Base-by-base conservation (phyloP, 164 flowering plant species). In the Stephania japonica region DNA sequence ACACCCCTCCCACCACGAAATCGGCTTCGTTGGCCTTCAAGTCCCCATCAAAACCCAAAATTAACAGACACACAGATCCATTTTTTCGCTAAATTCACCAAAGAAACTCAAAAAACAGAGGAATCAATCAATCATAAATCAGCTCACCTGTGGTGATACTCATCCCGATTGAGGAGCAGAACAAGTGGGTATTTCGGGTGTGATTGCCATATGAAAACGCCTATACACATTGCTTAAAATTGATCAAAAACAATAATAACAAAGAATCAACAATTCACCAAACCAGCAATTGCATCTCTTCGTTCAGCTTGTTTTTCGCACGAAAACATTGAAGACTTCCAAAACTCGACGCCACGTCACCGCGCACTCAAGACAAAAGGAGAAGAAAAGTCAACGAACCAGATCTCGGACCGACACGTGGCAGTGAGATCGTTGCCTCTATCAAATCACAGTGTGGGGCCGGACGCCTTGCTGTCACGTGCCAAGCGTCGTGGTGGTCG, bases 101-200 rank as follows among this genome's bases (percentile, higher is more conserved):
- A 23, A 49, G 4, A 32, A 32, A 32, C 38, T 32, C 12, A 66
- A 1, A 59, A 42, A 50, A 5, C 2, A 23, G 44, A 41, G 65
- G n/a, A n/a, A n/a, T n/a, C n/a, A 19, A 59, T 16, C 21, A n/a
- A 32, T 18, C 59, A 6, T 12, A 44, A 38, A 32, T 32, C 38
- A 32, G 38, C 44, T 74, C 41, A 88, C 97, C 98, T 82, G 73
- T 74, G 66, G 74, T 88, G 86, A 70, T 59, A 85, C 75, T 92
- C 97, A 78, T 92, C 97, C 84, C 93, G 85, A 81, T 92, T 90
- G 66, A 84, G 87, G 76, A 89, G 65, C 65, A 92, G 87, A 69
- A 91, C 69, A 11, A 91, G 76, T 62, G 90, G 87, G 73, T 86
- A 88, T 42, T 82, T 75, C 1, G 93, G 91, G 74, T 90, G 91